A percentile compares a stretch with the other conserved stretches of the same genome.
Evolutionary conservation across 148 eudicot species (phyloP).

Genomic region (Suaeda aralocaspica): DNA sequence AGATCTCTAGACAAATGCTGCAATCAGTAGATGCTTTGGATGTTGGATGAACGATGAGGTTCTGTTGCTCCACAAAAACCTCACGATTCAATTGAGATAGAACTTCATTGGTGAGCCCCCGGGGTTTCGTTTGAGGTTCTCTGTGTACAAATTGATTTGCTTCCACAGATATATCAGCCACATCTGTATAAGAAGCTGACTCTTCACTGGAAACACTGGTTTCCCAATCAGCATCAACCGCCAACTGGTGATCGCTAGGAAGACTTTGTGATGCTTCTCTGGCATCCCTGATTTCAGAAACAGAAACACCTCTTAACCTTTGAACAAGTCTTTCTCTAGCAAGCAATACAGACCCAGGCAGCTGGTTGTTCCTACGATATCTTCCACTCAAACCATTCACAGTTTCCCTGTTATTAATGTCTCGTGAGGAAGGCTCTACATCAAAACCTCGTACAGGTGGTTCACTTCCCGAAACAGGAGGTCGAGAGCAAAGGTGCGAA

Average conservation of each 20-base stretch:
- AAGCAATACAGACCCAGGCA: conserved; percentile 82
- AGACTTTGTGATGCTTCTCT: conserved; percentile 29
- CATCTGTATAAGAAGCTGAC: conserved; percentile 14
- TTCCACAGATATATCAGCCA: conserved; percentile 19
- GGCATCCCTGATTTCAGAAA: conserved; percentile 36
- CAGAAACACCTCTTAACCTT: conserved; percentile 68
- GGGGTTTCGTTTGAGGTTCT: conserved; percentile 42
- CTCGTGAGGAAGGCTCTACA: conserved; percentile 30
- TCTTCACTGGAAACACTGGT: conserved; percentile 35
- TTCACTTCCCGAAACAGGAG: conserved; percentile 14
- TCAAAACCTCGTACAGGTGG: conserved; percentile 28
- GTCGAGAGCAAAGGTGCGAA: not conserved
- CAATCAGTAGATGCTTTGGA: conserved; percentile 49
- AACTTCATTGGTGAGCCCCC: conserved; percentile 48
- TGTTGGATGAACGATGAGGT: not conserved
- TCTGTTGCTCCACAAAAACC: conserved; percentile 31
- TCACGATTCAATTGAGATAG: conserved; percentile 46
- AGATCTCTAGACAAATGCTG: conserved; percentile 80
- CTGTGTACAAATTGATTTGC: conserved; percentile 20
- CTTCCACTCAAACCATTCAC: conserved; percentile 27
- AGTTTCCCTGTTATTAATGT: conserved; percentile 24
- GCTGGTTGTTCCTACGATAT: conserved; percentile 42
- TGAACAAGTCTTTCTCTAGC: conserved; percentile 93
- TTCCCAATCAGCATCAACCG: conserved; percentile 47
- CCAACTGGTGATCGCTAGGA: conserved; percentile 31